These are phyloP conservation scores for Aspergillus ochraceus DNA, from an alignment of 2,329 filamentous ascomycete genomes.

Conservation along the genomic window DNA sequence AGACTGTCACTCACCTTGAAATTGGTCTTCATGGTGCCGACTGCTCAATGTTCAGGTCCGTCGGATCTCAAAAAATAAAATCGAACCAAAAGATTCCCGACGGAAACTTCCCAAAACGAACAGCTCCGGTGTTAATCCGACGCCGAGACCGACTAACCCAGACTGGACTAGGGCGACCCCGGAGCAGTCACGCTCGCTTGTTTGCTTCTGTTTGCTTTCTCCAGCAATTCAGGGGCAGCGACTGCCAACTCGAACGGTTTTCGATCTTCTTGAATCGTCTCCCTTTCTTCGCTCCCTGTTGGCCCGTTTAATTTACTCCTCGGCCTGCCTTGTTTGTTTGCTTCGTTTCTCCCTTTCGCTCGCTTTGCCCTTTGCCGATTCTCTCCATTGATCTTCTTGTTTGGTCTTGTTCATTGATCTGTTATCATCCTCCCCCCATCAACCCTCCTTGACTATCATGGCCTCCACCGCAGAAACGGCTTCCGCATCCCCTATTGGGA, in stretches of 20 bases:
- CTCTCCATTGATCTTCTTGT: slow-evolving; percentile 19
- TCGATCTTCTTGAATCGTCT: neutral
- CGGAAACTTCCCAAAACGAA: slow-evolving; percentile 25
- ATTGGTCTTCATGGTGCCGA: slow-evolving; percentile 85
- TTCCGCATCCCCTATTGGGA: slow-evolving; percentile 67
- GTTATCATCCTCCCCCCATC: slow-evolving; percentile 5
- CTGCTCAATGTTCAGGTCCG: slow-evolving; percentile 14
- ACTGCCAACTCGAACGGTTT: slow-evolving; percentile 6
- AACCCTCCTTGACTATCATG: slow-evolving; percentile 53
- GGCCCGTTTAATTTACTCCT: neutral
- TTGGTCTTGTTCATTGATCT: slow-evolving; percentile 18
- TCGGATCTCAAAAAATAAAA: slow-evolving; percentile 3
- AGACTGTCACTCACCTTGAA: slow-evolving; percentile 70
- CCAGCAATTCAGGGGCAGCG: slow-evolving; percentile 36
- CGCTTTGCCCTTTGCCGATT: slow-evolving; percentile 5
- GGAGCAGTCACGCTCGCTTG: slow-evolving; percentile 18
- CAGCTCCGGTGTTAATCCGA: slow-evolving; percentile 28
- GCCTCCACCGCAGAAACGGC: slow-evolving; percentile 58
- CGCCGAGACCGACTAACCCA: slow-evolving; percentile 24
- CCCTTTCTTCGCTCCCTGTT: neutral
- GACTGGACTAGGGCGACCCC: slow-evolving; percentile 30
- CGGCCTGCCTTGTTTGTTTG: neutral
- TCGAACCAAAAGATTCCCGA: slow-evolving; percentile 23
- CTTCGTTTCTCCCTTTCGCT: slow-evolving; percentile 1
- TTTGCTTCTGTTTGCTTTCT: slow-evolving; percentile 17